phyloP scores from a whole-genome alignment of 306 rosid species.

The Corylus heterophylla region DNA sequence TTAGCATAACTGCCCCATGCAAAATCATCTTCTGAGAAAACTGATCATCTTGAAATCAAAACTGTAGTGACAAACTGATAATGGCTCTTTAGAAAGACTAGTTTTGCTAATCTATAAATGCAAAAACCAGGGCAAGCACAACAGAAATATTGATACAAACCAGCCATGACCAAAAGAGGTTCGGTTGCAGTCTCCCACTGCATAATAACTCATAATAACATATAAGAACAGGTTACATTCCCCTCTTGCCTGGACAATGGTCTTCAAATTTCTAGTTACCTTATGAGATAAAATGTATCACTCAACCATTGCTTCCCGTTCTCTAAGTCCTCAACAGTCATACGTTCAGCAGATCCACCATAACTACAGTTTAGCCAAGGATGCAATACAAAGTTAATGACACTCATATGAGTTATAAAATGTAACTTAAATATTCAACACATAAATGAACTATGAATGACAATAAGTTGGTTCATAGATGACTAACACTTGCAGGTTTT shows the following conservation, averaged over 20 bases:
- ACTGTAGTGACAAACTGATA: background rate
- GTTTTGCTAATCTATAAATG: background rate
- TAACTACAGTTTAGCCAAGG: conserved; percentile 48
- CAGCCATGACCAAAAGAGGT: background rate
- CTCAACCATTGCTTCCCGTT: conserved; percentile 78
- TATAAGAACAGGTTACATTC: conserved; percentile 6
- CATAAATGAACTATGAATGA: no score
- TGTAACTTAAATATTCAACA: no score
- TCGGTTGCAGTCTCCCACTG: background rate
- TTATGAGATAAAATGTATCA: conserved; percentile 74
- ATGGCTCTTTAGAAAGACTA: background rate
- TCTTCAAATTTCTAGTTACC: conserved; percentile 46
- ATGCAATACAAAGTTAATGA: conserved; percentile 1
- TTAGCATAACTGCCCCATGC: conserved; percentile 12
- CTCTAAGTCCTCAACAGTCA: conserved; percentile 71
- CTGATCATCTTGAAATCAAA: conserved; percentile 6
- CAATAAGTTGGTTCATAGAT: background rate
- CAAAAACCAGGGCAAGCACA: background rate
- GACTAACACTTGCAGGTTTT: background rate
- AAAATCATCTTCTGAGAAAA: background rate
- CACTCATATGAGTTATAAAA: no score
- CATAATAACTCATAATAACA: background rate
- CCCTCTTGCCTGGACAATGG: conserved; percentile 12
- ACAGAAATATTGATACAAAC: background rate
- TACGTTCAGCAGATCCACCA: conserved; percentile 56